Conservation (phyloP, 768 basidiomycete genomes). For the Mycena venus region DNA sequence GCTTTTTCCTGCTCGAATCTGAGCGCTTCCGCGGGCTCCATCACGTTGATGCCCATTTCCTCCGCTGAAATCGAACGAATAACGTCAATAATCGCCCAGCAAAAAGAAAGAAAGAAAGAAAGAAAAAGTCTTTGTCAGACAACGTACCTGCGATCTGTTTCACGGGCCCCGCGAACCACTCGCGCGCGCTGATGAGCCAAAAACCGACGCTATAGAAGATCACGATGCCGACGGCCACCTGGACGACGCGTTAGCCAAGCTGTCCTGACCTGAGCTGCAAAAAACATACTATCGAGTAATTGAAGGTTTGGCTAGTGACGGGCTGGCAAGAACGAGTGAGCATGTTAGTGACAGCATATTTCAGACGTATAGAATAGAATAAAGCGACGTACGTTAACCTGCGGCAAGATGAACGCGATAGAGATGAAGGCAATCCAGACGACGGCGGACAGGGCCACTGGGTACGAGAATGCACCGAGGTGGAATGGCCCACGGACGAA, state of each 20-base stretch:
- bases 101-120: not conserved
- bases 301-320: conserved; percentile 78
- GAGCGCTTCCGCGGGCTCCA: conserved; percentile 47
- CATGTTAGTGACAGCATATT: not conserved
- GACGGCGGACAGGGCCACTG: conserved; percentile 69
- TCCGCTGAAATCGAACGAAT: conserved; percentile 56
- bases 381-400: conserved; percentile 62
- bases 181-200: conserved; percentile 79
- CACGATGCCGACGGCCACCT: conserved; percentile 80
- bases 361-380: not conserved
- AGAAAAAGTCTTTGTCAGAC: no score
- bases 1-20: conserved; percentile 26
- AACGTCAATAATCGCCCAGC: no score
- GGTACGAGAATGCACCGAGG: conserved; percentile 73
- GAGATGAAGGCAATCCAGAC: conserved; percentile 81
- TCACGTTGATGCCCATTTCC: conserved; percentile 63
- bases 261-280: no score
- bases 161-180: conserved; percentile 80
- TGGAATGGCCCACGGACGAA: conserved; percentile 83
- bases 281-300: conserved; percentile 71
- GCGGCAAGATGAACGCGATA: conserved; percentile 80
- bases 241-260: no score
- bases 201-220: conserved; percentile 73
- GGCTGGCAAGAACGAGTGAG: conserved; percentile 54
- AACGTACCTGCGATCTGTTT: conserved; percentile 72